Conservation (phyloP, 768 basidiomycete genomes). For the Trametopsis cervina region DNA sequence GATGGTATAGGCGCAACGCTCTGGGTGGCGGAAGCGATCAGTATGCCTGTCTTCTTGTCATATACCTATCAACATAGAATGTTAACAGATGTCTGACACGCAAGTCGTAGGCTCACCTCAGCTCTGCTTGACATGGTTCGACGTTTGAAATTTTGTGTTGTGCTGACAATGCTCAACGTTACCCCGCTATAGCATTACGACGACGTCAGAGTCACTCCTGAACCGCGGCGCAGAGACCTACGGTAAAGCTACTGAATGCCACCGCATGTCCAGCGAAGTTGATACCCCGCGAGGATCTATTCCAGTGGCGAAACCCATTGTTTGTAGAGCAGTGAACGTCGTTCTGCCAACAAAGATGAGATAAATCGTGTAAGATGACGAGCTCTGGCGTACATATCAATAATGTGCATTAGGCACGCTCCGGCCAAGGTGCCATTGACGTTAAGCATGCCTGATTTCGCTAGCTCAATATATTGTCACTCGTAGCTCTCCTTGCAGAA, state of each 20-base stretch:
- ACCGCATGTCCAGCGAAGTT: conserved; percentile 16
- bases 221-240: too few species aligned
- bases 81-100: too few species aligned
- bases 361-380: not conserved
- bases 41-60: conserved; percentile 15
- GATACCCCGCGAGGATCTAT: conserved; percentile 17
- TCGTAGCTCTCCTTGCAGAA: not conserved
- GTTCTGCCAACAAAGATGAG: conserved; percentile 7
- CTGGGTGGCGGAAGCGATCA: conserved; percentile 19
- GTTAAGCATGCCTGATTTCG: conserved; percentile 21
- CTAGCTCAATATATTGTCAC: not conserved
- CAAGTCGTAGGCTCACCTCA: conserved; percentile 14
- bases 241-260: conserved; percentile 16
- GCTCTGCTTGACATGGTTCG: conserved; percentile 11
- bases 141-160: conserved; percentile 13
- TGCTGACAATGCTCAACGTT: conserved; percentile 16
- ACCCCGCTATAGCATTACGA: too few species aligned
- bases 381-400: conserved; percentile 16
- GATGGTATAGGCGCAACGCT: conserved; percentile 12
- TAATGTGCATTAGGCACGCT: conserved; percentile 12
- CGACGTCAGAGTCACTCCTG: too few species aligned
- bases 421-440: conserved; percentile 19
- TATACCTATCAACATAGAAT: conserved; percentile 13
- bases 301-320: conserved; percentile 9
- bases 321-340: conserved; percentile 17